Evolutionary conservation across 2,329 filamentous ascomycete genomes (phyloP).

Genomic region (Arachnopeziza araneosa): DNA sequence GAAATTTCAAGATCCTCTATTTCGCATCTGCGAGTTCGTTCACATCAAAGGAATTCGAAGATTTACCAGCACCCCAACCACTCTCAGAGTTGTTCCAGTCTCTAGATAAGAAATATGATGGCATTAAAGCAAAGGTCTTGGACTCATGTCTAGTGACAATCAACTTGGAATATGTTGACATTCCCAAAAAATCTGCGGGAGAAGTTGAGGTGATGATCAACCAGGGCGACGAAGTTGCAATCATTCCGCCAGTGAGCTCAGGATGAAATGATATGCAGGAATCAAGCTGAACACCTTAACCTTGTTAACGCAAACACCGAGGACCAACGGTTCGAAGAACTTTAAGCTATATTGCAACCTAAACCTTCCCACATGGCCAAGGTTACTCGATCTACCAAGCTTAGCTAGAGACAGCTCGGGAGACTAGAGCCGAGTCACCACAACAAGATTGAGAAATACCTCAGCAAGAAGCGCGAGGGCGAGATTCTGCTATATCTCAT

Average conservation of each 20-base stretch:
- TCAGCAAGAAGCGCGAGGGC: too few species aligned
- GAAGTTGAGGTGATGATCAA: conserved; percentile 47
- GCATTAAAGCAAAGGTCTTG: conserved; percentile 63
- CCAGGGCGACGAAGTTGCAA: conserved; percentile 76
- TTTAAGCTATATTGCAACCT: not conserved
- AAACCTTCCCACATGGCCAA: too few species aligned
- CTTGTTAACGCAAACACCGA: not conserved
- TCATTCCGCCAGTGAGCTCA: conserved; percentile 84
- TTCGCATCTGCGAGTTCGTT: conserved; percentile 71
- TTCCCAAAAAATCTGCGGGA: conserved; percentile 41
- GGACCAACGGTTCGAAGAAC: not conserved
- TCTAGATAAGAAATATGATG: conserved; percentile 64
- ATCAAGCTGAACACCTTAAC: not conserved
- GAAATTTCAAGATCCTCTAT: conserved; percentile 76
- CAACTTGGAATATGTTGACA: conserved; percentile 75
- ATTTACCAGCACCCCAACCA: conserved; percentile 59
- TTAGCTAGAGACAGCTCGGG: too few species aligned
- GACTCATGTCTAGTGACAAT: conserved; percentile 71
- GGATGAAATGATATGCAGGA: conserved; percentile 35
- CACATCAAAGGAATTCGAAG: conserved; percentile 62
- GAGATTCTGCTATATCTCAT: too few species aligned
- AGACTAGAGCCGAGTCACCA: too few species aligned
- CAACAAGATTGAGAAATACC: too few species aligned
- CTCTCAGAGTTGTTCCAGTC: conserved; percentile 57
- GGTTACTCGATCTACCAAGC: too few species aligned